These are phyloP conservation scores for Pyricularia sp. DNA, from an alignment of 2,329 filamentous ascomycete genomes.

Conservation along the genomic window DNA sequence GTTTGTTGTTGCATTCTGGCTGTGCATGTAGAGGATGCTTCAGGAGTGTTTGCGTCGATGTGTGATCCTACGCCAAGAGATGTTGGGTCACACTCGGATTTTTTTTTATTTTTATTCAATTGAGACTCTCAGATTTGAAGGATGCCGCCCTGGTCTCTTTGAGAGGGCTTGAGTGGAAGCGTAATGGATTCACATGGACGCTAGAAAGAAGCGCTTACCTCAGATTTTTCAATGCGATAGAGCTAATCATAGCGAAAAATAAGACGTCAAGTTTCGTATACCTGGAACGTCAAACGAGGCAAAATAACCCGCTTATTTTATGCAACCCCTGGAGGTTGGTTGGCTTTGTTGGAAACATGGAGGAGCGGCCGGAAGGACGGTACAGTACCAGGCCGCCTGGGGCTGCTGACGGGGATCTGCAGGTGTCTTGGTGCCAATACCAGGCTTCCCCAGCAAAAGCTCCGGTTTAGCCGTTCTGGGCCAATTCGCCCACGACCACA, in stretches of 20 bases:
- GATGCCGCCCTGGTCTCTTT: too few species aligned
- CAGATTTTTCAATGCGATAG: too few species aligned
- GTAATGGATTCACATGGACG: too few species aligned
- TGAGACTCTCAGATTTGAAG: too few species aligned
- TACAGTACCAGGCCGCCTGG: not conserved
- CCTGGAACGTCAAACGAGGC: too few species aligned
- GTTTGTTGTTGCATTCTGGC: not conserved
- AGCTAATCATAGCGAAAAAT: too few species aligned
- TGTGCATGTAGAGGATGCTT: not conserved
- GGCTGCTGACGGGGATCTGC: not conserved
- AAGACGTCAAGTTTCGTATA: too few species aligned
- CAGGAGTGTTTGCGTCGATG: not conserved
- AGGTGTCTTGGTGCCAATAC: not conserved
- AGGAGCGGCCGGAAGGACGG: not conserved
- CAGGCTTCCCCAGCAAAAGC: not conserved
- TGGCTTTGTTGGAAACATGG: not conserved
- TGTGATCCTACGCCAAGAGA: not conserved
- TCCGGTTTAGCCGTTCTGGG: not conserved
- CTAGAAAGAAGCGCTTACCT: too few species aligned
- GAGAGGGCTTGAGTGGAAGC: too few species aligned
- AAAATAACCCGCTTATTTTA: too few species aligned
- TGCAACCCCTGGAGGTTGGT: not conserved
- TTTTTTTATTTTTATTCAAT: too few species aligned
- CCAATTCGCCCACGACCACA: not conserved
- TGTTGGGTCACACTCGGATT: not conserved